A percentile compares a stretch with the other conserved stretches of the same genome.
Evolutionary conservation across 31 red algal genomes (phyloP).

Genomic region (Odonthalia washingtoniensis): DNA sequence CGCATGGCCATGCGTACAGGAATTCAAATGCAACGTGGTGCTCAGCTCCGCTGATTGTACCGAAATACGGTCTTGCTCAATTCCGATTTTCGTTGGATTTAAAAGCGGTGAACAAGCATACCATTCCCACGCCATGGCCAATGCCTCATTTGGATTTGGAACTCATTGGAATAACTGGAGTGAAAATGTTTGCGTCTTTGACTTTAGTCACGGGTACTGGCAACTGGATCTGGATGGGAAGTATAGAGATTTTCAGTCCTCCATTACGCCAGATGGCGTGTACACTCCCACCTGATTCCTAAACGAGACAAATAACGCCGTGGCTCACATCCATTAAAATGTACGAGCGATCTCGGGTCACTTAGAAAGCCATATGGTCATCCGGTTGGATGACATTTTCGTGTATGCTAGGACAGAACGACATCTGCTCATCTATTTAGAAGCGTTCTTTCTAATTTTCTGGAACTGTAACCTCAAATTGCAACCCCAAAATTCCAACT

Average conservation of each 20-base stretch:
- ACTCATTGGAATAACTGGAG: not conserved
- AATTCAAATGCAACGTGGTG: too few species aligned
- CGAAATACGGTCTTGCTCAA: not conserved
- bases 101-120: not conserved
- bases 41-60: not conserved
- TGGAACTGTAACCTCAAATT: not conserved
- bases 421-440: not conserved
- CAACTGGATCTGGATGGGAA: slow-evolving; percentile 22
- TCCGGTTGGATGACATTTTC: slow-evolving; percentile 54
- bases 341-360: not conserved
- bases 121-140: not conserved
- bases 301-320: slow-evolving; percentile 38
- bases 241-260: slow-evolving; percentile 8
- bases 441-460: slow-evolving; percentile 26
- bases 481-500: slow-evolving; percentile 18
- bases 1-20: too few species aligned
- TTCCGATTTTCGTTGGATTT: not conserved
- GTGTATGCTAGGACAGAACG: not conserved
- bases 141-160: slow-evolving; percentile 32
- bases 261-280: slow-evolving; percentile 43
- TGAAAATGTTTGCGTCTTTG: slow-evolving; percentile 33
- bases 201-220: slow-evolving; percentile 47
- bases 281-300: slow-evolving; percentile 32
- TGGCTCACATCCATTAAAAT: slow-evolving; percentile 1
- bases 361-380: not conserved